These are phyloP conservation scores for Penicillium sp. DNA, from an alignment of 2,329 filamentous ascomycete species.

Conservation along the genomic window DNA sequence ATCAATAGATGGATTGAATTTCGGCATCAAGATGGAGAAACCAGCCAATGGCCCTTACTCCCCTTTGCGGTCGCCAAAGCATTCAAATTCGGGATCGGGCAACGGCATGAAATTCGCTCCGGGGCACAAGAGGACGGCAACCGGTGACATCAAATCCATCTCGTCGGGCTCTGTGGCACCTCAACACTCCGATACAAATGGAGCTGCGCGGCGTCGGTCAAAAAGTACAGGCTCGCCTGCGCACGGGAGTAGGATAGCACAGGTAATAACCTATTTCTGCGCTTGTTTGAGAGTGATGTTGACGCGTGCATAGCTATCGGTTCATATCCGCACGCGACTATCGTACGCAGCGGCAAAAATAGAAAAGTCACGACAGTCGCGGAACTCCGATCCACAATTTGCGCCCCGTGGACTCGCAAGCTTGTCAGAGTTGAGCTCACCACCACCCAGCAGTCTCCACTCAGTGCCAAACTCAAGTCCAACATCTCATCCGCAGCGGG, in stretches of 20 bases:
- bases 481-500: slow-evolving; percentile 13
- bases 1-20: slow-evolving; percentile 8
- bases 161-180: slow-evolving; percentile 17
- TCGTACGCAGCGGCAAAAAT: slow-evolving; percentile 95
- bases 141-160: slow-evolving; percentile 65
- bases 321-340: slow-evolving; percentile 76
- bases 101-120: slow-evolving; percentile 14
- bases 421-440: slow-evolving; percentile 7
- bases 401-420: slow-evolving; percentile 15
- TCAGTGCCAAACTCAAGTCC: slow-evolving; percentile 23
- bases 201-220: slow-evolving; percentile 54
- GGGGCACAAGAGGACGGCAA: slow-evolving; percentile 71
- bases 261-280: slow-evolving; percentile 54
- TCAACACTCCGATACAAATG: slow-evolving; percentile 34
- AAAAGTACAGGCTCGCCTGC: slow-evolving; percentile 69
- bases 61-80: slow-evolving; percentile 8
- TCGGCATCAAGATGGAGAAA: slow-evolving; percentile 12
- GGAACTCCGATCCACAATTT: slow-evolving; percentile 47
- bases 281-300: slow-evolving; percentile 12
- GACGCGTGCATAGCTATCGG: slow-evolving; percentile 59
- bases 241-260: slow-evolving; percentile 68
- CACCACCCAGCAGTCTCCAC: slow-evolving; percentile 71
- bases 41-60: slow-evolving; percentile 17
- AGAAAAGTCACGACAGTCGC: slow-evolving; percentile 79
- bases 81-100: slow-evolving; percentile 5